Conservation (phyloP, 176 grass and related monocot species). For the Triticum urartu region DNA sequence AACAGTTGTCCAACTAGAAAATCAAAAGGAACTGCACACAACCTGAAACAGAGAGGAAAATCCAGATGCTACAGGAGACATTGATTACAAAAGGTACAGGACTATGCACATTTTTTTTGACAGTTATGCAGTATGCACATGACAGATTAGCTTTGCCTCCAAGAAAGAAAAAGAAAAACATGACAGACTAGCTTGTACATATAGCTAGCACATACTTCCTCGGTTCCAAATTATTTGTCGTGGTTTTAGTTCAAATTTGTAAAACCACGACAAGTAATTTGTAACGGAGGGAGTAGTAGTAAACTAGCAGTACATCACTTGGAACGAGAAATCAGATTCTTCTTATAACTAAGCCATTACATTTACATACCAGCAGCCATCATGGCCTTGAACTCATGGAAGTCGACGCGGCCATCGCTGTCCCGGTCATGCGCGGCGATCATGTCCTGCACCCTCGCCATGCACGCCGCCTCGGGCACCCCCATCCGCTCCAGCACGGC, state of each 20-base stretch:
- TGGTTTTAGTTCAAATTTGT: too few relatives aligned
- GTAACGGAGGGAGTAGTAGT: too few relatives aligned
- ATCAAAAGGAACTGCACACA: neutral
- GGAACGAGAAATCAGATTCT: neutral
- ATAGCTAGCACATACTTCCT: too few relatives aligned
- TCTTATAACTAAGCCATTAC: neutral
- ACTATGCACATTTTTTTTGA: too few relatives aligned
- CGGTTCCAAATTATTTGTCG: too few relatives aligned
- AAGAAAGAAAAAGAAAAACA: too few relatives aligned
- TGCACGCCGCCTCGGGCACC: conserved; percentile 24
- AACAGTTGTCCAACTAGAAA: neutral
- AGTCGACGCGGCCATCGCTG: conserved; percentile 29
- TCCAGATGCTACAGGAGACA: neutral
- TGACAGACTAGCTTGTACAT: too few relatives aligned
- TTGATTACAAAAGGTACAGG: neutral
- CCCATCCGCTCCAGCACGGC: conserved; percentile 31
- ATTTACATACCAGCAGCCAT: conserved; percentile 22
- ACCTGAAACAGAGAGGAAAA: neutral
- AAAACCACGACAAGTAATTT: too few relatives aligned
- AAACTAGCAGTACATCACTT: too few relatives aligned
- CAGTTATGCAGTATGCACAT: neutral
- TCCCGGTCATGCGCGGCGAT: conserved; percentile 35
- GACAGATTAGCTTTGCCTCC: too few relatives aligned
- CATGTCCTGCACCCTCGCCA: conserved; percentile 39
- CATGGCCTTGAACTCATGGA: conserved; percentile 37